phyloP scores from a whole-genome alignment of 805 yeast species.

The baker's yeast (Saccharomyces cerevisiae) region DNA sequence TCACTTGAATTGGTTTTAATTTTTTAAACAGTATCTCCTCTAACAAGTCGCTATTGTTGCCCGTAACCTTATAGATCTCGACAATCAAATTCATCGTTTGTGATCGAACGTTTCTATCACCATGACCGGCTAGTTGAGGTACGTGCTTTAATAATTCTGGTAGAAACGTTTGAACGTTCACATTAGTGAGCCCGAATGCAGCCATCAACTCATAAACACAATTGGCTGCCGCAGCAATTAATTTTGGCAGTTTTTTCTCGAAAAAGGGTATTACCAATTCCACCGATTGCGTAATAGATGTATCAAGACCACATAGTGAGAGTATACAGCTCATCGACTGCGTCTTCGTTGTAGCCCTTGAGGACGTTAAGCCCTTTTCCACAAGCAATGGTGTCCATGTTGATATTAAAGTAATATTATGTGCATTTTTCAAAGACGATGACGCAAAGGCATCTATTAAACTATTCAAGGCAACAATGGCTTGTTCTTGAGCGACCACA shows the following conservation, averaged over 20 bases:
- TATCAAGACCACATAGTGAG: constrained; percentile 55
- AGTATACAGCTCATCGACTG: constrained; percentile 56
- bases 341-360: constrained; percentile 66
- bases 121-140: constrained; percentile 69
- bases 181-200: constrained; percentile 18
- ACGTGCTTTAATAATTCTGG: constrained; percentile 54
- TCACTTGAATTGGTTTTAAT: constrained; percentile 86
- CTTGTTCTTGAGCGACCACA: constrained; percentile 88
- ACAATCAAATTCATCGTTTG: constrained; percentile 66
- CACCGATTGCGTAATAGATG: constrained; percentile 51
- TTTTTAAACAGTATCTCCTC: constrained; percentile 54
- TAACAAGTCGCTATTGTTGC: constrained; percentile 39
- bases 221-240: constrained; percentile 58
- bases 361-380: constrained; percentile 75
- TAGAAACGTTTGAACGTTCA: constrained; percentile 44
- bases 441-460: constrained; percentile 20
- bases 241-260: constrained; percentile 60
- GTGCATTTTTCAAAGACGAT: not conserved
- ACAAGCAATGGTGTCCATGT: constrained; percentile 37
- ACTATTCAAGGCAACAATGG: constrained; percentile 46
- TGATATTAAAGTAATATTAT: not conserved
- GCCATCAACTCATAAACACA: constrained; percentile 49
- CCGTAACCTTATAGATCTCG: constrained; percentile 67
- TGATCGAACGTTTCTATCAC: constrained; percentile 77
- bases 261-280: constrained; percentile 59